phyloP scores from a whole-genome alignment of 768 basidiomycete genomes.

The Arthromyces matolae region DNA sequence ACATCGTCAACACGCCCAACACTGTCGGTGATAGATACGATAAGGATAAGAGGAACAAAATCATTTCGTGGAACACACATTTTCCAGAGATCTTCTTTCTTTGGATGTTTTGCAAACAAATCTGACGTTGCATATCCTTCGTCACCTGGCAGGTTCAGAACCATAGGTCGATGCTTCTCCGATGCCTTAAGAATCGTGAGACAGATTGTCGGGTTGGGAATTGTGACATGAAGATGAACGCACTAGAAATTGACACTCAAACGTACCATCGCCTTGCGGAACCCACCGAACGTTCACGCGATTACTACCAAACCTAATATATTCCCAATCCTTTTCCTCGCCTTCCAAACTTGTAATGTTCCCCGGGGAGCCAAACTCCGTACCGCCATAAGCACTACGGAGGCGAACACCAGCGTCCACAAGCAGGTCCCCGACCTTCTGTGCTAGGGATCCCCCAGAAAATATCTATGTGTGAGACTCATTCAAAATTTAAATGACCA shows the following conservation, averaged over 20 bases:
- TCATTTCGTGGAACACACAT: constrained; percentile 19
- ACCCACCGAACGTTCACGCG: constrained; percentile 26
- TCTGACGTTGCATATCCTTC: constrained; percentile 36
- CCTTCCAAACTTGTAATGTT: background rate
- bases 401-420: constrained; percentile 26
- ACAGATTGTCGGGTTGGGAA: background rate
- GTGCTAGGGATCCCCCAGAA: constrained; percentile 27
- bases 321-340: constrained; percentile 30
- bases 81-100: constrained; percentile 32
- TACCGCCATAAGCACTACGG: constrained; percentile 20
- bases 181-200: constrained; percentile 20
- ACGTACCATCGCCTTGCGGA: constrained; percentile 31
- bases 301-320: constrained; percentile 24
- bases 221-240: too few species aligned
- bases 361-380: constrained; percentile 25
- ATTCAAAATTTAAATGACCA: background rate
- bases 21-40: constrained; percentile 18
- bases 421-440: constrained; percentile 27
- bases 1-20: constrained; percentile 38
- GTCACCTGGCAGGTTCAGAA: constrained; percentile 30
- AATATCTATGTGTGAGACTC: too few species aligned
- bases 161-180: constrained; percentile 22
- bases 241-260: constrained; percentile 36
- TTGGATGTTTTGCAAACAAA: constrained; percentile 37
- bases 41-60: background rate